Base-by-base conservation (phyloP, 2,329 filamentous ascomycete species). In the Aureobasidium lini region DNA sequence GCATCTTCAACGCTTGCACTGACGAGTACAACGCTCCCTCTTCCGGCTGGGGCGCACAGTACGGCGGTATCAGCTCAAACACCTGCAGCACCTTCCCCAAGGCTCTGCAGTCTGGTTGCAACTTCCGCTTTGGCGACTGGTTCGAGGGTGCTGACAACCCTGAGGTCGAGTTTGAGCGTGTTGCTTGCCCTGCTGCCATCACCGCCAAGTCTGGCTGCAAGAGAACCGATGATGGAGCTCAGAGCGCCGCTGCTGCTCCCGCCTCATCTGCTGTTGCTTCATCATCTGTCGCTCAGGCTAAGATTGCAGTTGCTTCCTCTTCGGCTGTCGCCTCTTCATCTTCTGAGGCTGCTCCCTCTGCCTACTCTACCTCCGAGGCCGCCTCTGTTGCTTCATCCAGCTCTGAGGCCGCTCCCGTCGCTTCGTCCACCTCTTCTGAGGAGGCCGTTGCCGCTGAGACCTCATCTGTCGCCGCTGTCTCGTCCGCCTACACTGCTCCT, bases 91-190 rank as follows among this genome's bases (percentile, higher is more conserved):
- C 69, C 54, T 81, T 84, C 71, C 83, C 83, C 0, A 71, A 68
- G 39, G 72, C 75, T 39, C 75, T 86, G 54, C 79, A 82, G 73
- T 73, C 71, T 9, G 83, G 83, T 8, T 86, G 83, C 72, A 74
- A 79, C 68, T 86, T 83, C 81, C 81, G 83, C 62, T 86, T 85
- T 67, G 23, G 23, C 23, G 65, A 64, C 50, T 86, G 82, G 82
- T 84, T 85, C 71, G 66, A 75, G 63, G 78, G 79, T 62, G 77
- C 81, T 50, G 80, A 84, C 68, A 85, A 84, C 71, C 82, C 82
- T 6, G 60, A 44, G 23, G 52, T 62, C 15, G 44, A 57, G 42
- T 63, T 54, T n/a, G 72, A 76, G 70, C 76, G 81, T 70, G 81
- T 86, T 11, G 73, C 77, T 62, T 84, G 82, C 69, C 82, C 81